Evolutionary conservation across 2,329 filamentous ascomycete species (phyloP), one percentile per base, ranked within the genome.

Genomic region (Phyllosticta ampelicida): DNA sequence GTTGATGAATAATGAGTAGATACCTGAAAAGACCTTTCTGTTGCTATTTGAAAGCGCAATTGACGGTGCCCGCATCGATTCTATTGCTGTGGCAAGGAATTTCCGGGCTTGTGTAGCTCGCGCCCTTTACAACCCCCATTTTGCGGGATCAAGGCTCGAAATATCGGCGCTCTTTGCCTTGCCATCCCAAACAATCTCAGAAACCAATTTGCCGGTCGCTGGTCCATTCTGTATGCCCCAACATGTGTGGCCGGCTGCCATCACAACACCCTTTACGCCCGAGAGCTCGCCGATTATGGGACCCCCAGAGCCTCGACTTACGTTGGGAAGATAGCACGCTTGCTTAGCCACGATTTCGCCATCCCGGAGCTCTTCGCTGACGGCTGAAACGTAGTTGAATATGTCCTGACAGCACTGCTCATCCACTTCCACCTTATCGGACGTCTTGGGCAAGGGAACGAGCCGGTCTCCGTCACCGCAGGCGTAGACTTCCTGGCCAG

Each of bases 151-250:
- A 69, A 77, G 64, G 58, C 68, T 70, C 60, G 62, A 63, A 21
- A 77, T 65, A 62, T 71, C 68, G 60, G 72, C 76, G 68, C 72
- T 77, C 71, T 62, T 72, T 10, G 69, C 67, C 63, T 63, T 62
- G 0, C 75, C 74, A 21, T 77, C 75, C 67, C 73, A 77, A 30
- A 77, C 73, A 62, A 77, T 67, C 66, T 78, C 75, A 63, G 67
- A 71, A 54, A 78, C 65, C 63, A 75, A 60, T 63, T 74, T 75
- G 1, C 74, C 75, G 36, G 92, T 97, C 1, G 81, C 94, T 1
- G 92, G 91, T 0, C 85, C 90, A 74, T 99, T 97, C 75, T 97
- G 92, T 20, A 99, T 96, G 0, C 94, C 94, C 94, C 94, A 99
- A 74, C 92, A 97, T 1, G 90, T 96, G 76, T 99, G 94, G 0